Conservation (phyloP, 495 filamentous ascomycete genomes). For the Choiromyces venosus region DNA sequence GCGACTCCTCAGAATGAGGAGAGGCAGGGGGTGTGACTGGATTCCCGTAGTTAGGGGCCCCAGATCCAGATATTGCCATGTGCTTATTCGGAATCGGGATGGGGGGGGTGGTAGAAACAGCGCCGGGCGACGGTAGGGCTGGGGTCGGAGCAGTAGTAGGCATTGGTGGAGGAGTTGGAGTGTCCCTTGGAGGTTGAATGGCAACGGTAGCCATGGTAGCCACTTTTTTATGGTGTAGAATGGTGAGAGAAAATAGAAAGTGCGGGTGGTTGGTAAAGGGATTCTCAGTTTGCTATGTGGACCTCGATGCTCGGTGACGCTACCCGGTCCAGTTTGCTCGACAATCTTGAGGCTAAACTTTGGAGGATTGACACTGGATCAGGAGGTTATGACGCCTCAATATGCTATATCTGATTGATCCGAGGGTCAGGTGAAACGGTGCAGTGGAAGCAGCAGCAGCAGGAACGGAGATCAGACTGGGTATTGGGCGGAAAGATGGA, state of each 20-base stretch:
- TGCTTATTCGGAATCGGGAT: slow-evolving; percentile 82
- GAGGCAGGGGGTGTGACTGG: slow-evolving; percentile 65
- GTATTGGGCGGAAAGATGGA: background rate
- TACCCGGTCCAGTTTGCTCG: slow-evolving; percentile 7
- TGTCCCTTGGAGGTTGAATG: slow-evolving; percentile 34
- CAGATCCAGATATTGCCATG: slow-evolving; percentile 75
- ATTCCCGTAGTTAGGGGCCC: slow-evolving; percentile 57
- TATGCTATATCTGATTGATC: slow-evolving; percentile 9
- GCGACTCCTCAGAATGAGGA: slow-evolving; percentile 49
- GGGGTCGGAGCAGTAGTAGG: slow-evolving; percentile 50
- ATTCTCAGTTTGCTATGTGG: slow-evolving; percentile 10
- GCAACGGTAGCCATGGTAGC: slow-evolving; percentile 36
- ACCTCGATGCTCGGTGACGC: slow-evolving; percentile 21
- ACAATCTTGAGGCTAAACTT: slow-evolving; percentile 3
- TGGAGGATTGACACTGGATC: slow-evolving; percentile 14
- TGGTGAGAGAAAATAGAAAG: slow-evolving; percentile 10
- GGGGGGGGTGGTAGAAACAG: slow-evolving; percentile 47
- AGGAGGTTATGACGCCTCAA: slow-evolving; percentile 9
- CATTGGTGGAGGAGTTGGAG: slow-evolving; percentile 39
- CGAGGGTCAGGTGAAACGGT: slow-evolving; percentile 7
- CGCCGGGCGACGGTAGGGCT: slow-evolving; percentile 49
- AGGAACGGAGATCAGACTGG: background rate
- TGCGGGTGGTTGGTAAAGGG: slow-evolving; percentile 2
- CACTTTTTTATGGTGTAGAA: slow-evolving; percentile 3
- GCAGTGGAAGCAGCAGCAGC: slow-evolving; percentile 2